A percentile compares a stretch with the other conserved stretches of the same genome.
These are phyloP conservation scores for Irpex sp. DNA, from an alignment of 1,284 basidiomycete species.

Conservation along the genomic window DNA sequence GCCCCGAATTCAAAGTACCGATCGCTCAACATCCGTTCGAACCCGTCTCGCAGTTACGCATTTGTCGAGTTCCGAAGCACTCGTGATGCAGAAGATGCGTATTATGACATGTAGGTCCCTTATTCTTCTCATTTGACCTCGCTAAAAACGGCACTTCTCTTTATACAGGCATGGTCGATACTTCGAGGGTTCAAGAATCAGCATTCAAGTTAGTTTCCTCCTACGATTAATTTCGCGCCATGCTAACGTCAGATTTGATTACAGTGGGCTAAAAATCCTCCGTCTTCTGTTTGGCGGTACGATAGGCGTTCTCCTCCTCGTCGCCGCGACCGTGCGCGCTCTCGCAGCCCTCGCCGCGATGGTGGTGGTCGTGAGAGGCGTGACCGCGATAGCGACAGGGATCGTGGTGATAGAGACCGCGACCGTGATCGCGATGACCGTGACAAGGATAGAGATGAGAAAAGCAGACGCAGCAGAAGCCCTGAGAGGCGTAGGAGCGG, in stretches of 20 bases:
- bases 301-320: constrained; percentile 59
- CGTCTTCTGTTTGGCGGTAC: constrained; percentile 83
- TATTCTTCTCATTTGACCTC: neutral
- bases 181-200: constrained; percentile 80
- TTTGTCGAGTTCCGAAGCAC: constrained; percentile 87
- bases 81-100: constrained; percentile 86
- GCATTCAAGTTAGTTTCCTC: constrained; percentile 61
- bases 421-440: constrained; percentile 33
- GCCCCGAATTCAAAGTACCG: constrained; percentile 29
- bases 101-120: constrained; percentile 79
- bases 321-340: constrained; percentile 39
- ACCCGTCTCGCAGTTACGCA: constrained; percentile 72
- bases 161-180: constrained; percentile 71
- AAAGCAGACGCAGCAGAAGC: constrained; percentile 43
- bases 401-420: constrained; percentile 32
- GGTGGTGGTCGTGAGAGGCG: constrained; percentile 35
- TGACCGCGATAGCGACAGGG: constrained; percentile 40
- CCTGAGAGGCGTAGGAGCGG: constrained; percentile 48
- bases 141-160: constrained; percentile 8
- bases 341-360: constrained; percentile 35
- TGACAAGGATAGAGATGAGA: constrained; percentile 34
- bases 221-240: no score
- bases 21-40: constrained; percentile 64
- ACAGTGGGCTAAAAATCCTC: constrained; percentile 90
- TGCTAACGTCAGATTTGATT: neutral